Evolutionary conservation across 495 filamentous ascomycete species (phyloP).

Genomic region (Penicillium manginii): DNA sequence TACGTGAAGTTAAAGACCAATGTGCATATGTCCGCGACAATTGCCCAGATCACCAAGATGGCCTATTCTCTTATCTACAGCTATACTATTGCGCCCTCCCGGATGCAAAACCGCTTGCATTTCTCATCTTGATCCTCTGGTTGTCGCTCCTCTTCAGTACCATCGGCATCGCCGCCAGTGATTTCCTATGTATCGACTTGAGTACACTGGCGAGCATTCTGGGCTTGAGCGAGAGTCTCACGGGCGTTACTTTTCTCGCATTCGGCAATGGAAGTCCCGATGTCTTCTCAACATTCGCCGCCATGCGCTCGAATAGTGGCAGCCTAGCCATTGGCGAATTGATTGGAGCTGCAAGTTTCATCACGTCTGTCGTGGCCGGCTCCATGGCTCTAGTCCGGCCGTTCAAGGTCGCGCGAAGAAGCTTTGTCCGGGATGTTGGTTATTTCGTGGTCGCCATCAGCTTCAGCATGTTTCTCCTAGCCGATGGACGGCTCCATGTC

Average conservation of each 20-base stretch:
- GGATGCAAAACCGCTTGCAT: constrained; percentile 73
- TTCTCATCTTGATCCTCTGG: constrained; percentile 78
- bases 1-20: constrained; percentile 76
- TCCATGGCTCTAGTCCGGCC: constrained; percentile 96
- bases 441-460: constrained; percentile 89
- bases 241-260: constrained; percentile 94
- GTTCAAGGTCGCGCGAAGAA: constrained; percentile 84
- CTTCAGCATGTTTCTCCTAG: constrained; percentile 86
- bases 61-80: constrained; percentile 83
- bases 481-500: constrained; percentile 78
- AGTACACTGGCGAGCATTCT: constrained; percentile 86
- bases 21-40: constrained; percentile 84
- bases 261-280: constrained; percentile 99
- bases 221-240: constrained; percentile 93
- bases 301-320: constrained; percentile 94
- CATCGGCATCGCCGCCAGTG: constrained; percentile 97
- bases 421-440: constrained; percentile 88
- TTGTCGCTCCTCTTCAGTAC: constrained; percentile 91
- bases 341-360: constrained; percentile 94
- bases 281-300: constrained; percentile 97
- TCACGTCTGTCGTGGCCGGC: constrained; percentile 95
- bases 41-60: constrained; percentile 88
- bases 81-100: constrained; percentile 88
- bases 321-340: constrained; percentile 95
- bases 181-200: constrained; percentile 97